Base-by-base conservation (phyloP, 805 yeast genomes). In the Saturnispora kantuleensis region DNA sequence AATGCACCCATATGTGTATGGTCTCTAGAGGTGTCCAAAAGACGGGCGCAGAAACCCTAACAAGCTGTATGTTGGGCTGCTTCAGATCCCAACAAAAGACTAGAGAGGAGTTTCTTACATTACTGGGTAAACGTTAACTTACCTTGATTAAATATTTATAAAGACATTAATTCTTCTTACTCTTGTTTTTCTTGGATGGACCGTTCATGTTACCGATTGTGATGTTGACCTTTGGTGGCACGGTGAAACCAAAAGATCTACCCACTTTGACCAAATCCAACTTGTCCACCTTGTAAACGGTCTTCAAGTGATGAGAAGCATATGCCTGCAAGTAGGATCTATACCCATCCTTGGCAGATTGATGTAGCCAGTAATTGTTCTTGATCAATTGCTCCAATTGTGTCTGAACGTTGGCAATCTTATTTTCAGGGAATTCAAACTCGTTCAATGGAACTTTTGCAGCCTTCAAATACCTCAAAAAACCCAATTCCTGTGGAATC, bases 1-100 rank as follows among this genome's bases (percentile, higher is more conserved):
- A 93, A 65, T 97, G 97, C 15, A 77, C 90, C 2, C 98, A 93
- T 62, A 93, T 93, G 98, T 93, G 98, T 64, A 93, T 93, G 98
- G 97, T 90, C 26, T 86, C 95, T 62, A 77, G 98, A 60, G 98
- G 98, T 46, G 86, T 93, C 26, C 97, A 93, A 64, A 93, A 93
- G 65, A 79, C 96, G 0, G 97, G 97, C 1, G 84, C 95, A 15
- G 75, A 84, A 15, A 93, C 98, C 2, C 80, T 88, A 31, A 93
- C 98, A 15, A 85, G 96, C 57, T 90, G 97, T 60, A 90, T 93
- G 97, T 73, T 93, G 55, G 98, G 98, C 9, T 84, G 95, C 53
- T 93, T 93, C 71, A 76, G 97, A 58, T 84, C 81, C 45, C 87
- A 87, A 36, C 96, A 89, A 63, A 87, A 86, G 70, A 93, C 98